Evolutionary conservation across 192 early-diverging fungal species (phyloP).

Genomic region (Entomortierella lignicola): DNA sequence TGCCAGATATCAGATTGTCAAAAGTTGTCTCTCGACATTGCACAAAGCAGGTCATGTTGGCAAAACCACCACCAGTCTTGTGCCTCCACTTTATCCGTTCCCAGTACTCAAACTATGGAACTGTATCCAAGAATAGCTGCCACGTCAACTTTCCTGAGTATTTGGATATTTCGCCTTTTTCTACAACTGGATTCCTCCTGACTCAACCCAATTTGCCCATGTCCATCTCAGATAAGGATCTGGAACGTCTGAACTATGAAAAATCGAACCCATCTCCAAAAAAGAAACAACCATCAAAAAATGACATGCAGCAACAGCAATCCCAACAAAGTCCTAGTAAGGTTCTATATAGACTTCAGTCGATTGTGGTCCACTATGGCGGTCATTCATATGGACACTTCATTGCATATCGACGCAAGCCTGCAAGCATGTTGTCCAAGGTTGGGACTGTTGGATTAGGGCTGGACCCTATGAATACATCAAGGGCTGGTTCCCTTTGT

Average conservation of each 20-base stretch:
- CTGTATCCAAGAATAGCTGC: constrained; percentile 83
- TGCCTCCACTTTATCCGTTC: constrained; percentile 90
- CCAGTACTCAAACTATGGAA: constrained; percentile 76
- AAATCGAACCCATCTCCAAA: background rate
- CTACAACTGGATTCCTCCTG: constrained; percentile 68
- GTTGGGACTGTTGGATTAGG: constrained; percentile 34
- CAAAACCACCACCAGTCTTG: constrained; percentile 78
- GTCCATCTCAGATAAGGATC: constrained; percentile 41
- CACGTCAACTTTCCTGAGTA: constrained; percentile 84
- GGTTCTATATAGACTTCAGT: constrained; percentile 66
- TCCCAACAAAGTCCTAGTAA: background rate
- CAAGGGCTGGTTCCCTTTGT: constrained; percentile 27
- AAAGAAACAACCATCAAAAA: background rate
- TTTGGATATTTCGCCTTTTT: constrained; percentile 79
- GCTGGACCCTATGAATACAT: constrained; percentile 16
- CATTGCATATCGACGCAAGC: constrained; percentile 74
- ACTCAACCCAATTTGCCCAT: constrained; percentile 69
- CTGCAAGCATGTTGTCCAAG: constrained; percentile 38
- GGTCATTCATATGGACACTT: constrained; percentile 83
- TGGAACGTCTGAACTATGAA: constrained; percentile 18
- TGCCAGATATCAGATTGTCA: constrained; percentile 56
- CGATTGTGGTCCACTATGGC: constrained; percentile 79
- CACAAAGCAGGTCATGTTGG: constrained; percentile 86
- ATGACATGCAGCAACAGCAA: background rate
- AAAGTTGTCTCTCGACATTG: constrained; percentile 60